Conservation (phyloP, 805 yeast genomes). For the Monosporozyma siamensis region DNA sequence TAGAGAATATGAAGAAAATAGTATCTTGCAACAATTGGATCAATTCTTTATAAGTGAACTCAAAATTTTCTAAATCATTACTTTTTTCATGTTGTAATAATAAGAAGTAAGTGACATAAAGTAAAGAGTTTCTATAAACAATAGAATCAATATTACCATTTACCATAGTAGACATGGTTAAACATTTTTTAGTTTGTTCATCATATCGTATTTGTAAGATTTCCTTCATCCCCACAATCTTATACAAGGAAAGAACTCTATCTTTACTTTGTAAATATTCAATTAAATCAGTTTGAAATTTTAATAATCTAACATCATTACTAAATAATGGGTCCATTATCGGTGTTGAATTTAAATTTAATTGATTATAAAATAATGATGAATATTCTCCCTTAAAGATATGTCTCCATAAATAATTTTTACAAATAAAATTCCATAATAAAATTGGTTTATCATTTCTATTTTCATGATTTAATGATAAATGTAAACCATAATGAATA, state of each 20-base stretch:
- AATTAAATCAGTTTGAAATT: conserved; percentile 18
- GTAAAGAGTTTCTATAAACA: conserved; percentile 21
- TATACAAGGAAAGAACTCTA: conserved; percentile 16
- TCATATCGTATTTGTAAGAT: conserved; percentile 12
- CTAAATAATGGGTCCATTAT: conserved; percentile 21
- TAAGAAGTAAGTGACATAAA: conserved; percentile 18
- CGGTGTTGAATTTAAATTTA: conserved; percentile 13
- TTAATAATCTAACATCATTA: conserved; percentile 15
- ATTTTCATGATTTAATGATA: conserved; percentile 23
- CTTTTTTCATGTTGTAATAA: conserved; percentile 21
- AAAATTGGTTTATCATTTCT: conserved; percentile 14
- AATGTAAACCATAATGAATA: conserved; percentile 20
- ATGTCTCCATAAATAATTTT: conserved; percentile 26
- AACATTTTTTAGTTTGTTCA: conserved; percentile 19
- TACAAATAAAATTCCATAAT: conserved; percentile 24
- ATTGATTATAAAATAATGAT: conserved; percentile 6
- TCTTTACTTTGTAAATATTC: conserved; percentile 23
- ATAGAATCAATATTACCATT: conserved; percentile 22
- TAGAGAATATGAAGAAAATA: conserved; percentile 26
- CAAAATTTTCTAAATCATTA: conserved; percentile 14
- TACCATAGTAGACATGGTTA: conserved; percentile 17
- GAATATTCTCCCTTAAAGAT: conserved; percentile 24
- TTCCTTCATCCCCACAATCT: conserved; percentile 14
- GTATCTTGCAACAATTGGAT: conserved; percentile 22
- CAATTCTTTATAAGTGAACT: conserved; percentile 16